These are phyloP conservation scores for Bipolaris gigantea DNA, from an alignment of 2,329 filamentous ascomycete species.

Conservation along the genomic window DNA sequence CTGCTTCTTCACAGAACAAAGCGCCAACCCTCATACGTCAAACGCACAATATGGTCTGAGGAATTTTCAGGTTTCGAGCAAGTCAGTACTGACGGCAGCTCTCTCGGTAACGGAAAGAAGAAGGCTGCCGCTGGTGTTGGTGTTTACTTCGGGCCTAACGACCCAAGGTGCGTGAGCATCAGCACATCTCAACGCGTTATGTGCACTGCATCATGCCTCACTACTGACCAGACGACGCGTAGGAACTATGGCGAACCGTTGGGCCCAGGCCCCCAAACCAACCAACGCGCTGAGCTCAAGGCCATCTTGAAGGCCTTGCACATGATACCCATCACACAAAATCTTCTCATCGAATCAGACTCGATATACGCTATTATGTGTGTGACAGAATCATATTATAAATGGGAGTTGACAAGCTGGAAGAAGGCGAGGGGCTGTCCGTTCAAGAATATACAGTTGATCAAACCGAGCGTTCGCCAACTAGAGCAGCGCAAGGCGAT, in stretches of 20 bases:
- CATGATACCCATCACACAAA: background rate
- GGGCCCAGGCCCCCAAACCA: slow-evolving; percentile 66
- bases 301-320: slow-evolving; percentile 61
- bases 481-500: background rate
- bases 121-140: slow-evolving; percentile 61
- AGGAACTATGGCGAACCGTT: background rate
- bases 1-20: background rate
- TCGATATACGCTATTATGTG: background rate
- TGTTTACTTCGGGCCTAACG: slow-evolving; percentile 29
- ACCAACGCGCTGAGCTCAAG: slow-evolving; percentile 86
- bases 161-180: background rate
- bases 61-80: background rate
- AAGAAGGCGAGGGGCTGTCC: background rate
- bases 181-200: background rate
- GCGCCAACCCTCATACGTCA: background rate
- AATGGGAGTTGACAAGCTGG: background rate
- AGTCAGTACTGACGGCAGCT: background rate
- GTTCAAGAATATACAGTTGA: background rate
- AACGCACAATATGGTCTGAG: background rate
- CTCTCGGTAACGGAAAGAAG: slow-evolving; percentile 51
- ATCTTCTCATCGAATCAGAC: background rate
- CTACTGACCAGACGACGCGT: background rate
- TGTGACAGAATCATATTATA: background rate
- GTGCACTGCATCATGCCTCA: background rate
- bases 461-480: background rate